Evolutionary conservation across 805 yeast species (phyloP), one percentile per base, ranked within the genome.

Genomic region (Saccharomycopsis javanensis): DNA sequence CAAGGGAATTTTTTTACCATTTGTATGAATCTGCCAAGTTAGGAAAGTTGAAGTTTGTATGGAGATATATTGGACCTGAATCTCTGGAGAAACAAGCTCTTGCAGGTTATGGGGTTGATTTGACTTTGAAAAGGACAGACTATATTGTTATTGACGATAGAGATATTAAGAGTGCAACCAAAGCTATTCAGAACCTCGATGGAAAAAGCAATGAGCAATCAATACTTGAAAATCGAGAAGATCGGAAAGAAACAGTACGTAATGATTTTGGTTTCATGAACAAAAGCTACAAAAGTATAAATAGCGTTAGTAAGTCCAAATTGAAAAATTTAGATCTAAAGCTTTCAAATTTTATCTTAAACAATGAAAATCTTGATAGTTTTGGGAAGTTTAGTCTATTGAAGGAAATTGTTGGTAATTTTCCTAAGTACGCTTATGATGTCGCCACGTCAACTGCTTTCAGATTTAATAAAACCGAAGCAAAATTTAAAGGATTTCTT

Each of bases 21-120:
- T 69, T 92, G 54, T 76, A 74, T 58, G 77, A 79, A 38, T 81
- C 83, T 57, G 85, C 96, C 0, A 64, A 71, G 15, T 67, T 74
- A 1, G 92, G 87, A 0, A 86, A 87, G 64, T 66, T 90, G 28
- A 76, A 86, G 53, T 86, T 88, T 67, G 79, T 84, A 2, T 80
- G 95, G 85, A 78, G 97, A 63, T 84, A 89, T 63, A 74, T 80
- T 11, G 84, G 86, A 0, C 58, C 45, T 27, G 34, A 8, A 5
- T 6, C 48, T 18, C 13, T 20, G 5, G 35, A 34, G 7, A 56
- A 56, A 11, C 78, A 74, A 50, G 15, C 55, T 0, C 61, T 82
- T 6, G 63, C 75, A 8, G 94, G 92, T 0, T 88, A 81, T 67
- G 94, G 90, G 1, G 82, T 78, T 16, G 85, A 79, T 50, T 66